These are phyloP conservation scores for Xylaria digitata DNA, from an alignment of 2,329 filamentous ascomycete species.

Conservation along the genomic window DNA sequence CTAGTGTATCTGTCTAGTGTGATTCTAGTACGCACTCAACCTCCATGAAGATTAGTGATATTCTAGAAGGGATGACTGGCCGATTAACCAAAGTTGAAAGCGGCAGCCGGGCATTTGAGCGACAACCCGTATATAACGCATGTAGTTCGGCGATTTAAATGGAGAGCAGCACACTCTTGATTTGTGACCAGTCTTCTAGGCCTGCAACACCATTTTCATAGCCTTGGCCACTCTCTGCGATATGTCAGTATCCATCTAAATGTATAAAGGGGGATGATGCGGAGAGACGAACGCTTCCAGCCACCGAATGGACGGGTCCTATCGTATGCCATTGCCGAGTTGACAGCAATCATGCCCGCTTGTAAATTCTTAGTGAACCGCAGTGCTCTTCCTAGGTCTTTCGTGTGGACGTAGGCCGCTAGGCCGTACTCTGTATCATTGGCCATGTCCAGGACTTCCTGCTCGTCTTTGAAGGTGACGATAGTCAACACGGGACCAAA, in stretches of 20 bases:
- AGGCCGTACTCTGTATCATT: slow-evolving; percentile 69
- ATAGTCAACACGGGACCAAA: slow-evolving; percentile 73
- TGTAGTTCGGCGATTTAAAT: slow-evolving; percentile 1
- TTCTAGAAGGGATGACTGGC: neutral
- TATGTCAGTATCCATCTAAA: slow-evolving; percentile 3
- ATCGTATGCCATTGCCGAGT: slow-evolving; percentile 55
- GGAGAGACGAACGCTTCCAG: slow-evolving; percentile 50
- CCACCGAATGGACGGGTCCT: slow-evolving; percentile 55
- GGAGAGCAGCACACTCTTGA: slow-evolving; percentile 35
- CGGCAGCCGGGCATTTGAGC: neutral
- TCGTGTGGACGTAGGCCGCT: slow-evolving; percentile 66
- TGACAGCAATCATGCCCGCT: slow-evolving; percentile 71
- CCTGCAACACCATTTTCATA: slow-evolving; percentile 35
- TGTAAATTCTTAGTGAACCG: slow-evolving; percentile 64
- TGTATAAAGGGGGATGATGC: slow-evolving; percentile 1
- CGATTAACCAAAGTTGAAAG: neutral
- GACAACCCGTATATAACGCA: neutral
- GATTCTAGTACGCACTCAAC: neutral
- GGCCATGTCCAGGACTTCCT: slow-evolving; percentile 63
- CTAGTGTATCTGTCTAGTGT: too few relatives aligned
- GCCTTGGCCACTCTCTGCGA: slow-evolving; percentile 36
- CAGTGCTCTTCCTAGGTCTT: slow-evolving; percentile 60
- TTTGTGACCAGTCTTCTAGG: slow-evolving; percentile 37
- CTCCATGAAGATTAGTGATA: too few relatives aligned
- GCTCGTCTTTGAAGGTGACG: slow-evolving; percentile 66